Evolutionary conservation across 352 stramenopile species (phyloP), one percentile per base, ranked within the genome.

Genomic region (Thalassiosira exigua): DNA sequence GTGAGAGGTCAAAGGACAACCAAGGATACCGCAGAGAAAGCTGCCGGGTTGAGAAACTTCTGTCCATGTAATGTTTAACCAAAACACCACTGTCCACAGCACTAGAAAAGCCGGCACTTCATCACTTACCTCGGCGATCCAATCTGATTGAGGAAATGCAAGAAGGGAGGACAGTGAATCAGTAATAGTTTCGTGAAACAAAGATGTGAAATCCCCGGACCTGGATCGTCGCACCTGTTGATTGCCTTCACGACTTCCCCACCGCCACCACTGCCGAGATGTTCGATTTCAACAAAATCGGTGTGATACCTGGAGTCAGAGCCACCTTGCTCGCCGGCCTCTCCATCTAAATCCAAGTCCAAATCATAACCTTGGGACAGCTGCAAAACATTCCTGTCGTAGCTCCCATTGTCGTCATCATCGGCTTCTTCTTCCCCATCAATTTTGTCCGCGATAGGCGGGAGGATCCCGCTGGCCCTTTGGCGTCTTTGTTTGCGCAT

Each of bases 201-300:
- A n/a, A n/a, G n/a, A n/a, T n/a, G n/a, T n/a, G n/a, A n/a, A n/a
- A n/a, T n/a, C n/a, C n/a, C n/a, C n/a, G n/a, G n/a, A n/a, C n/a
- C n/a, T n/a, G n/a, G 90, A 22, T 95, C 91, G 85, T 98, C 96
- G 0, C 98, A 81, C 4, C 95, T 93, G 82, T 98, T 98, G 54
- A 96, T 92, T 11, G 94, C 95, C 29, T 97, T 90, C 58, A 98
- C 95, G 2, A 98, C 96, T 89, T 98, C 94, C 14, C 96, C 96
- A 33, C 97, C 98, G 0, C 96, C 96, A 46, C 96, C 96, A 76
- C 96, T 92, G 14, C 96, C 96, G 53, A 98, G 91, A 4, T 95
- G 33, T 11, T 78, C 71, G 42, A 94, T 42, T 70, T 95, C 91
- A 3, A 93, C 71, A 79, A 95, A 95, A 64, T 95, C 91, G 14